Evolutionary conservation across 225 moss, liverwort and hornwort species (phyloP), one percentile per base, ranked within the genome.

Genomic region (Sphagnum tenellum): DNA sequence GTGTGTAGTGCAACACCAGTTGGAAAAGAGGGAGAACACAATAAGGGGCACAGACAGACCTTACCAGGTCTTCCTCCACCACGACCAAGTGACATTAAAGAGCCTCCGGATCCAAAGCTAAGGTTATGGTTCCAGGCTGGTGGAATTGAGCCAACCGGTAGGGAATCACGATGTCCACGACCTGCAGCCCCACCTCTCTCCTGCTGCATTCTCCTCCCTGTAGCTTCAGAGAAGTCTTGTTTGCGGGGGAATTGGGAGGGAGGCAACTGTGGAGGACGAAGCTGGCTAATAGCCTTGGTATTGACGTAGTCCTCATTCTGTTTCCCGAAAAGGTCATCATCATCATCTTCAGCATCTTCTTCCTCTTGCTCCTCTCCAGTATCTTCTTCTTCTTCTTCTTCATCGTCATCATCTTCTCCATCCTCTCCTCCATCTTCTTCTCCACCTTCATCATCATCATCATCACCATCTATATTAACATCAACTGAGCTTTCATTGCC

Each of bases 161-260:
- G n/a, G 9, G 63, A 64, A 13, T 51, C 64, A n/a, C 57, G 56
- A 48, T 3, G 13, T 46, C 80, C 63, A 45, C 55, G 66, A 57
- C 80, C 84, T 1, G 29, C 29, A 11, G 70, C 14, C 6, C 77
- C 77, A 51, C 70, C 81, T 49, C 84, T 69, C 60, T 81, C 84
- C 6, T 68, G 57, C 9, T 71, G 71, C 47, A 74, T 75, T 64
- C 80, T 76, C 56, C 86, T 72, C 62, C 90, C 86, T 10, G 92
- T 85, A 67, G 92, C 95, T 69, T 90, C 96, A 57, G 82, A 82
- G 60, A 78, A 92, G 54, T 90, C 92, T 71, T 96, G 96, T 73
- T 89, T 89, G 59, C 92, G 73, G 74, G 82, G 79, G 60, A 82
- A 80, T 7, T 78, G 74, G 59, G 77, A 68, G 50, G 82, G 76